Base-by-base conservation (phyloP, 2,329 filamentous ascomycete species). In the Metarhizium rileyi region DNA sequence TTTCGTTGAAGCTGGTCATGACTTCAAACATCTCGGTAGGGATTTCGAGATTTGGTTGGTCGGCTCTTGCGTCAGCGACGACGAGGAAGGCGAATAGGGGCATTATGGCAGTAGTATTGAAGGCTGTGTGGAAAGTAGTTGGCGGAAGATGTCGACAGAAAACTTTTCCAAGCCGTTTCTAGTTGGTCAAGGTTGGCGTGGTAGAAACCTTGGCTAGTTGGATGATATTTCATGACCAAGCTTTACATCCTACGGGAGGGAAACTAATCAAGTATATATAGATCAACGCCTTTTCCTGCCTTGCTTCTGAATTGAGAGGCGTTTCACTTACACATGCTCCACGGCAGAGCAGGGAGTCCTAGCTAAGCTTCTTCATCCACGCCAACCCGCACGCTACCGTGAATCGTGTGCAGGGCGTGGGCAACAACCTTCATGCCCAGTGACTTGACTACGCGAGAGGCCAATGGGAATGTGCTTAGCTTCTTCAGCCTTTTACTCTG, bases 51-150 rank as follows among this genome's bases (percentile, higher is more conserved):
- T 44, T 41, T 9, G 53, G 50, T 0, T 50, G 49, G 45, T 64
- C 62, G 33, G 60, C 50, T 33, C 56, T 53, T 12, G 52, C 27
- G 14, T 58, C 56, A 36, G 61, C 57, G 45, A 62, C 62, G 57
- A 64, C 58, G 48, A 63, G 58, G 30, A 63, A 55, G 48, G 63
- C 63, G 44, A 57, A 64, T 25, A 55, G 56, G 54, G 59, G 59
- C 61, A 64, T 64, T 49, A n/a, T 25, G 23, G 33, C 23, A 45
- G 35, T 16, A 4, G 26, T 35, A 25, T 49, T 44, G 22, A 36
- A 5, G 28, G 22, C n/a, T n/a, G n/a, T n/a, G n/a, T n/a, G 22
- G 20, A 3, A 38, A 36, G 14, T 28, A 28, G 5, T 5, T 28
- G 5, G 27, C 5, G 10, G 10, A 28, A 28, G 10, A 33, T 14